phyloP scores from a whole-genome alignment of 1,284 basidiomycete genomes.

The Volvariella volvacea region DNA sequence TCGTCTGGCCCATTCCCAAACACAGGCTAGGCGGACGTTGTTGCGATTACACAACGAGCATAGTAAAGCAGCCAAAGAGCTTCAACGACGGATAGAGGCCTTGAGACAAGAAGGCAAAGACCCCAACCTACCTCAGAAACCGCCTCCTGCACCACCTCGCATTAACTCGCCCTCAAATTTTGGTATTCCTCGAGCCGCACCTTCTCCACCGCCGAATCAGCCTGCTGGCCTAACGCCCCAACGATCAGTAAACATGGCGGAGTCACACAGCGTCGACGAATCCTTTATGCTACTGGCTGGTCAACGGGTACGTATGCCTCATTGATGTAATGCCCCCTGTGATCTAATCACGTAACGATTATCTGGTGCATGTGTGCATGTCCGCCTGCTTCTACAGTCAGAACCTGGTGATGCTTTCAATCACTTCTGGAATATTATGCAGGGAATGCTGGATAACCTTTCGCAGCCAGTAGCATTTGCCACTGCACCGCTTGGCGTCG shows the following conservation, averaged over 20 bases:
- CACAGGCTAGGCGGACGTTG: constrained; percentile 70
- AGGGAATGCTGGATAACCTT: constrained; percentile 75
- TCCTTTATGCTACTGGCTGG: constrained; percentile 80
- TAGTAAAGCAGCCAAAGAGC: constrained; percentile 56
- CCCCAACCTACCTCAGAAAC: constrained; percentile 52
- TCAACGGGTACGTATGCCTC: constrained; percentile 40
- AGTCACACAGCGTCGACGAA: constrained; percentile 73
- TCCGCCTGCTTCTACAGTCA: constrained; percentile 47
- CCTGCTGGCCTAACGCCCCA: constrained; percentile 24
- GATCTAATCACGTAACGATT: constrained; percentile 7
- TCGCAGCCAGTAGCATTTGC: constrained; percentile 83
- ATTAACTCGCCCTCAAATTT: constrained; percentile 14
- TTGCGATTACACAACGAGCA: constrained; percentile 70
- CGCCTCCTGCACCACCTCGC: constrained; percentile 17
- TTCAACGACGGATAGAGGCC: constrained; percentile 63
- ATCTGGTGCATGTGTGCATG: constrained; percentile 2
- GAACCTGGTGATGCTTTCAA: constrained; percentile 78
- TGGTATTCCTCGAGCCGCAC: constrained; percentile 19
- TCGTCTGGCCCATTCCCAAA: constrained; percentile 4
- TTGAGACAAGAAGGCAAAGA: constrained; percentile 69
- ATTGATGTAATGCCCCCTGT: constrained; percentile 4
- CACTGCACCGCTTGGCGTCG: constrained; percentile 57
- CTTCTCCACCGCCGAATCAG: constrained; percentile 26
- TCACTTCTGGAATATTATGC: constrained; percentile 79
- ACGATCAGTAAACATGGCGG: constrained; percentile 38